Base-by-base conservation (phyloP, 106 monocot species). In the Triglochin maritima region DNA sequence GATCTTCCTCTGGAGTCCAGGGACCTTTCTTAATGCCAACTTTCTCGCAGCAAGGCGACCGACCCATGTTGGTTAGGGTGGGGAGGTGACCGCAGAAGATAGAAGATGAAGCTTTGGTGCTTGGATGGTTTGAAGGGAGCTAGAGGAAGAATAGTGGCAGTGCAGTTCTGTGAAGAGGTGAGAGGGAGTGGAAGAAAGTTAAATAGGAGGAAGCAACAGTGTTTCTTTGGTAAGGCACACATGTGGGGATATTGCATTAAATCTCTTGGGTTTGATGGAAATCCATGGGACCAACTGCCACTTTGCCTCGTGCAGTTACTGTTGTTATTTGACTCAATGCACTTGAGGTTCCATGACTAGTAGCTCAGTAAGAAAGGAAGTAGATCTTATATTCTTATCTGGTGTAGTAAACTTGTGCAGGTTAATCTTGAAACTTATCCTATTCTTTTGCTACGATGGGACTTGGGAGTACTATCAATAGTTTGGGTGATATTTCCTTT, bases 1-100 rank as follows among this genome's bases (percentile, higher is more conserved):
- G 73, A 56, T 73, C 73, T 6, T 73, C 73, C 65, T 73, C 73
- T 29, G 73, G 57, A 44, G 64, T 73, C 73, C 73, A 73, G 43
- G 73, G 73, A 0, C 73, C 73, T 29, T 73, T 73, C 65, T 73
- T 73, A 13, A 73, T 48, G 4, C 59, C 74, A 16, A 59, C 48
- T 44, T 70, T 70, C 59, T 74, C 74, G 57, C 58, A 59, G 66
- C 74, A 66, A 6, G 58, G 74, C 12, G 66, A 74, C 13, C 74
- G 44, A 8, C 74, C 66, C 66, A 67, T 70, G 29, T 29, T 29
- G 29, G 44, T 29, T 10, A 2, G 17, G 29, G 29, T 29, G 29
- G 29, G 29, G 1, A 29, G 8, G 5, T 29, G 4, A 9, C 17
- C 60, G 29, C 60, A 42, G 42, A 61, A 29, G 7, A 7, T 7